Percentiles rank a stretch among this genome's conserved stretches.
phyloP scores from a whole-genome alignment of 345 rosid genomes.

The Conringia planisiliqua region DNA sequence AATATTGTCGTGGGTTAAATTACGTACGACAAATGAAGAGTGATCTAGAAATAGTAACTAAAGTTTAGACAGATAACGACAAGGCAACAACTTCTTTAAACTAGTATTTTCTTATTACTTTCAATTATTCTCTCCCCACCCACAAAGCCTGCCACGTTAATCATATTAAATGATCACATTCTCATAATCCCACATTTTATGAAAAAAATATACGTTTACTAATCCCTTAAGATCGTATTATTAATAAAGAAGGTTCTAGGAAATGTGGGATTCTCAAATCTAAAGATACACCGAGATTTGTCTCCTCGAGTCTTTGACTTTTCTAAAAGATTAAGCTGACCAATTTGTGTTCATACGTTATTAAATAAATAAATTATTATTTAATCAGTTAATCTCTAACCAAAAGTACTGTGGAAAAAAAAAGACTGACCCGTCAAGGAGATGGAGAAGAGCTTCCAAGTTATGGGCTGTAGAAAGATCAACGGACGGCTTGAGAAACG shows the following conservation, averaged over 20 bases:
- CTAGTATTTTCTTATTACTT: neutral
- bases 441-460: constrained; percentile 73
- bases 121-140: neutral
- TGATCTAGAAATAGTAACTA: neutral
- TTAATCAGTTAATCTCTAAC: neutral
- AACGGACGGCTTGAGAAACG: constrained; percentile 51
- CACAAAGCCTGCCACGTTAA: neutral
- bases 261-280: neutral
- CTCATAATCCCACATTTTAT: neutral
- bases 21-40: neutral
- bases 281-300: neutral
- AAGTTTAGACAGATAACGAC: neutral
- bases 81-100: neutral
- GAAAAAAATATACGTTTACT: neutral
- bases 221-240: neutral
- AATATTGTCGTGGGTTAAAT: neutral
- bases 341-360: neutral
- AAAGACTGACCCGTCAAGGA: constrained; percentile 67
- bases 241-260: neutral
- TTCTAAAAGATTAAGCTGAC: neutral
- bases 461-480: constrained; percentile 63
- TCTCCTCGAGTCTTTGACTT: neutral
- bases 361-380: neutral
- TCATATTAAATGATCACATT: neutral
- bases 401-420: neutral